Evolutionary conservation across 2,329 filamentous ascomycete genomes (phyloP), one percentile per base, ranked within the genome.

Genomic region (Colletotrichum sp.): DNA sequence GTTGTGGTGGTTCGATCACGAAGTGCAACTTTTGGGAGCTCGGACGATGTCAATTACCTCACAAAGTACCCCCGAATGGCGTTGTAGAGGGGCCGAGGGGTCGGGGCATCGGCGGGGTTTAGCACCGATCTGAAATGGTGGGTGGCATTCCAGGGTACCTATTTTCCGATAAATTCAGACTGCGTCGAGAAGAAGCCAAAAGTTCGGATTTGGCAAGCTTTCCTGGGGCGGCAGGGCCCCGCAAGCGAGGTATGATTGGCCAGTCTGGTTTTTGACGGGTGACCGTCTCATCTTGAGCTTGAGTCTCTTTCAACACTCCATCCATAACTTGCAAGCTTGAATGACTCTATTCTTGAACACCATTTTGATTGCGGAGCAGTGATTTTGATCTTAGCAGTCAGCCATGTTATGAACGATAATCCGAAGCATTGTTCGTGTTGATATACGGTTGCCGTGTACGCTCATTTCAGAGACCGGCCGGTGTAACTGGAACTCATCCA

Each of bases 91-190:
- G 52, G 38, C 69, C 43, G 57, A 57, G 38, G 52, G 28, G 18
- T 74, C 69, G 73, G 73, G 34, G 55, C 10, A 72, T 75, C 69
- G 69, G 69, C 64, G 69, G 68, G 43, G 18, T n/a, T 32, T 72
- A 58, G 36, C 63, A 32, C 73, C 73, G 73, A 75, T n/a, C 36
- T 30, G 18, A 9, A 48, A 48, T 30, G 9, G 52, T 5, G 52
- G 15, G 26, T 60, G 26, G 57, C 24, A 34, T 32, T 61, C 28
- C 18, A 34, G 58, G 28, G 30, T 48, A 61, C 58, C 28, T 61
- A 28, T 30, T 34, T 61, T 61, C 32, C 26, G 24, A 15, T 13
- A 28, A 58, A 58, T 8, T 58, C 55, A 58, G 21, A 58, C 7
- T 16, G 24, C 21, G 21, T 24, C 21, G n/a, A 58, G 26, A 28